Evolutionary conservation across 2,329 filamentous ascomycete species (phyloP), one percentile per base, ranked within the genome.

Genomic region (Phyllosticta citriasiana): DNA sequence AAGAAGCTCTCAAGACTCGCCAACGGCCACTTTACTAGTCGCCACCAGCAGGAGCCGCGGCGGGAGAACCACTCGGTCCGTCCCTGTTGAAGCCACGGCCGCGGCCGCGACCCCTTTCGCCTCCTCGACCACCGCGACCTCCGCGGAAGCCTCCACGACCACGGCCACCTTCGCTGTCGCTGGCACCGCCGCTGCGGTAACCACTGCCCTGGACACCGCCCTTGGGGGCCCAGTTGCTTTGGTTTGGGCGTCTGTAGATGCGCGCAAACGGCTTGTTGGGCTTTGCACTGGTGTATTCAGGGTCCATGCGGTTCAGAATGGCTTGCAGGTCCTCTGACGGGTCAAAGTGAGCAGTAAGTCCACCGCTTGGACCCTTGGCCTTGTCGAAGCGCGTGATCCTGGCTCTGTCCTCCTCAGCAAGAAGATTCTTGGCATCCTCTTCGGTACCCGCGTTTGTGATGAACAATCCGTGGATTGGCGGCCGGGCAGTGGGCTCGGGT

Each of bases 321-420:
- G 82, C 84, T 68, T 92, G 89, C 70, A 93, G 89, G 57, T 96
- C 89, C 66, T 95, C 88, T 2, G 80, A 71, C 2, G 82, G 89
- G 71, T 87, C 85, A 77, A 97, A 97, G 66, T 92, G 87, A 26
- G 90, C 91, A 57, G 96, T 89, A 77, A 88, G 92, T 78, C 91
- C 91, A 9, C 53, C 61, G 25, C 47, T 57, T 9, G 61, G 60
- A 64, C 85, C 85, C 69, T 85, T 85, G 78, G 86, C 89, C 76
- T 90, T 92, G 69, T 80, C 79, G 61, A 84, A 74, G 69, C 79
- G 79, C 60, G 84, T 75, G 65, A 97, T 90, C 78, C 95, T 97
- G 33, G 83, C 72, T 71, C 85, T 87, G 71, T 97, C 91, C 68
- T 96, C 89, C 12, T 94, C 86, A 1, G 84, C 80, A 71, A 99